Conservation (phyloP, 345 rosid species). For the Arabidopsis suecica region DNA sequence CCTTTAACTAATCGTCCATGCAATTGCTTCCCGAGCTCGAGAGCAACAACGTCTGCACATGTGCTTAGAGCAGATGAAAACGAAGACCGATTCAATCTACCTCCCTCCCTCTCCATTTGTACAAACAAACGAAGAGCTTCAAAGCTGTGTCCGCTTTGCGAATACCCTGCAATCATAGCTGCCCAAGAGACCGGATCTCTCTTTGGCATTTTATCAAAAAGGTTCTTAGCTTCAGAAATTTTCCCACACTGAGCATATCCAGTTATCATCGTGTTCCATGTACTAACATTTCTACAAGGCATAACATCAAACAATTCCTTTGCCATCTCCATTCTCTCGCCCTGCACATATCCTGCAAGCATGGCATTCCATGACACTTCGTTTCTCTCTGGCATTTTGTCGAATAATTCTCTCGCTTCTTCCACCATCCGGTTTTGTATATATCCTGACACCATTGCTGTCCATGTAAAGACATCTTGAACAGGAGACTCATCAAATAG, state of each 20-base stretch:
- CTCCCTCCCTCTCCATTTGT: slow-evolving; percentile 70
- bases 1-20: slow-evolving; percentile 69
- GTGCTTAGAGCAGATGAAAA: slow-evolving; percentile 66
- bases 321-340: slow-evolving; percentile 59
- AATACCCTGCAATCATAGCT: slow-evolving; percentile 73
- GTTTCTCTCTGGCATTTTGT: slow-evolving; percentile 63
- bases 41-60: slow-evolving; percentile 64
- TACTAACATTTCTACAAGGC: slow-evolving; percentile 55
- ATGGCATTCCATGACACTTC: slow-evolving; percentile 74
- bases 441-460: slow-evolving; percentile 67
- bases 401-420: slow-evolving; percentile 59
- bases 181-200: slow-evolving; percentile 76
- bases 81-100: slow-evolving; percentile 63
- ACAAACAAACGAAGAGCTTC: slow-evolving; percentile 60
- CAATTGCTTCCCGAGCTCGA: slow-evolving; percentile 73
- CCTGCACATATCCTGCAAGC: slow-evolving; percentile 73
- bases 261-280: slow-evolving; percentile 79
- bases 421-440: slow-evolving; percentile 63
- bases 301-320: slow-evolving; percentile 64
- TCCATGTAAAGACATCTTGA: slow-evolving; percentile 74
- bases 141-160: slow-evolving; percentile 59
- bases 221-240: slow-evolving; percentile 49
- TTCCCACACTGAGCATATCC: slow-evolving; percentile 66
- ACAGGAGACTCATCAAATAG: slow-evolving; percentile 61
- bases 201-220: slow-evolving; percentile 62